These are phyloP conservation scores for Didymosphaeria variabile DNA, from an alignment of 2,329 filamentous ascomycete genomes.

Conservation along the genomic window DNA sequence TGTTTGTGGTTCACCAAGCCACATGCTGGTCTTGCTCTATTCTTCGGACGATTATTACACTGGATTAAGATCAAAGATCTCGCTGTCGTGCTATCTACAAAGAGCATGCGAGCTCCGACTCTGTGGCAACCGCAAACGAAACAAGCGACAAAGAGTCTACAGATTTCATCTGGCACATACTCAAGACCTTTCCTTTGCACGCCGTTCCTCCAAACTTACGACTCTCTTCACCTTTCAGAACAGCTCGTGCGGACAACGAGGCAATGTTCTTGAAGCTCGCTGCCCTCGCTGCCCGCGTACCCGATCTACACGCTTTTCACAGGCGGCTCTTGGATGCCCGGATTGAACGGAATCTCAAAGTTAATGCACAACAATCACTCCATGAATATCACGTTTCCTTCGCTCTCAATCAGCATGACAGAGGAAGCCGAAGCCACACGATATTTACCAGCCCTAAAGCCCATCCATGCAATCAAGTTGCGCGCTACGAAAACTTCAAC, in stretches of 20 bases:
- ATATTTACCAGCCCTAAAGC: no score
- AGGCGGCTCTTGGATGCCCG: neutral
- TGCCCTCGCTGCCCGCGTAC: neutral
- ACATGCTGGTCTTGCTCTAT: neutral
- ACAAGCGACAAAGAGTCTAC: neutral
- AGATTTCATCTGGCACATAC: neutral
- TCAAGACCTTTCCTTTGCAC: neutral
- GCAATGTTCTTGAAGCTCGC: neutral
- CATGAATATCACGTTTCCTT: neutral
- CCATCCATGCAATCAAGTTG: no score
- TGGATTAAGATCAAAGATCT: neutral
- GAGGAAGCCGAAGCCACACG: neutral
- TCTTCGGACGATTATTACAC: neutral
- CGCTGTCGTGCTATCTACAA: neutral
- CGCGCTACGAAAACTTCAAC: no score
- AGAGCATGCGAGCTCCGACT: neutral
- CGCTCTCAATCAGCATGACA: neutral
- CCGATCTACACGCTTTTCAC: neutral
- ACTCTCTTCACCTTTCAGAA: neutral
- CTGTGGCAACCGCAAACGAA: neutral
- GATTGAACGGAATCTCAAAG: neutral
- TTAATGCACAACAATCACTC: neutral
- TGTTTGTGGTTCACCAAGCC: neutral
- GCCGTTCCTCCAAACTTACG: neutral
- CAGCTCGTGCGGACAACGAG: neutral